A percentile compares a stretch with the other conserved stretches of the same genome.
These are phyloP conservation scores for Shiraia bambusicola DNA, from an alignment of 2,329 filamentous ascomycete species.

Conservation along the genomic window DNA sequence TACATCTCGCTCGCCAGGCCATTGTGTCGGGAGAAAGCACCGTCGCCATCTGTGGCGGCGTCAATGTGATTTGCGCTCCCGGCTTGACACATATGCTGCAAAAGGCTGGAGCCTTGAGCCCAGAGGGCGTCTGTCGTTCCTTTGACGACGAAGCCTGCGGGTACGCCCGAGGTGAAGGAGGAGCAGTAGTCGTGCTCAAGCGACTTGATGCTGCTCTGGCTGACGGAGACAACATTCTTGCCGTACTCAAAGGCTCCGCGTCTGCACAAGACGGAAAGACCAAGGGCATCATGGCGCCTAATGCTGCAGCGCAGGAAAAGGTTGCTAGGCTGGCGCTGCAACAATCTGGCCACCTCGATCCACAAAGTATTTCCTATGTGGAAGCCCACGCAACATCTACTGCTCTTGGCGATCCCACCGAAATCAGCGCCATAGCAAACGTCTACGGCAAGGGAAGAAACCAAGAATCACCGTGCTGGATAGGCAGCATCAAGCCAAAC, in stretches of 20 bases:
- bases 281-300: conserved; percentile 31
- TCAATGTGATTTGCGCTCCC: conserved; percentile 31
- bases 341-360: conserved; percentile 37
- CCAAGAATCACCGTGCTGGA: conserved; percentile 15
- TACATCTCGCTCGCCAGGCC: conserved; percentile 27
- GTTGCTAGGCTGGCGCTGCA: conserved; percentile 37
- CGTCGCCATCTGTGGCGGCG: conserved; percentile 42
- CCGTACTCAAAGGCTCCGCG: conserved; percentile 32
- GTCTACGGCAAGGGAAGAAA: conserved; percentile 16
- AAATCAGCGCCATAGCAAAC: conserved; percentile 25
- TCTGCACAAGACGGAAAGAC: conserved; percentile 30
- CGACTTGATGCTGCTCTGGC: conserved; percentile 49
- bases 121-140: conserved; percentile 43
- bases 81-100: conserved; percentile 52
- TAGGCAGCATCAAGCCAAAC: conserved; percentile 38
- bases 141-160: conserved; percentile 60
- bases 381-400: conserved; percentile 60
- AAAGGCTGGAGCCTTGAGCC: conserved; percentile 47
- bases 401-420: conserved; percentile 49
- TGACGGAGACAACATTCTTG: conserved; percentile 36
- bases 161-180: conserved; percentile 65
- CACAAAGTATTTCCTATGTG: conserved; percentile 30
- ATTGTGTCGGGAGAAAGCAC: conserved; percentile 29
- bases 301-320: conserved; percentile 49
- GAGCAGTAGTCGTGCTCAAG: conserved; percentile 40